Percentiles rank a stretch among this genome's conserved stretches.
These are phyloP conservation scores for Coemansia furcata DNA, from an alignment of 192 early-diverging fungal genomes.

Conservation along the genomic window DNA sequence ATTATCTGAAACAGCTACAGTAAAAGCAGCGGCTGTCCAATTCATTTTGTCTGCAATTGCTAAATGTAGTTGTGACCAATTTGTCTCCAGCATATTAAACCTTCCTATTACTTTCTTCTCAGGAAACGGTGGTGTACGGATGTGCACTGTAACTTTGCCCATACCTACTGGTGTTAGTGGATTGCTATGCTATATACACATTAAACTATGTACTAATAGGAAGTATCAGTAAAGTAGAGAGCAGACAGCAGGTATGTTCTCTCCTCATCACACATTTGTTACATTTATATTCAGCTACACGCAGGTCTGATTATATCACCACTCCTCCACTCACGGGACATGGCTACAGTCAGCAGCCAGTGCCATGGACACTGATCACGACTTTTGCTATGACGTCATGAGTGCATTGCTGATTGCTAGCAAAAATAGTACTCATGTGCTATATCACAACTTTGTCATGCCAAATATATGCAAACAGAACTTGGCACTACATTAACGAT, in stretches of 20 bases:
- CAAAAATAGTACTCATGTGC: neutral
- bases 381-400: neutral
- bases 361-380: neutral
- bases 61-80: neutral
- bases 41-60: neutral
- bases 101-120: neutral
- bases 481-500: too few species aligned
- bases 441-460: neutral
- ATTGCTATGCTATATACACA: neutral
- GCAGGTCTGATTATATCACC: neutral
- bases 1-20: neutral
- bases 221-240: neutral
- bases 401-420: neutral
- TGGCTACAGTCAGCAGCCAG: neutral
- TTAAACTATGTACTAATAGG: neutral
- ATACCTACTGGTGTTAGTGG: neutral
- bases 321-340: neutral
- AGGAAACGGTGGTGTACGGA: neutral
- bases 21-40: neutral
- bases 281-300: neutral
- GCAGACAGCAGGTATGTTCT: neutral
- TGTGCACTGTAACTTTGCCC: neutral
- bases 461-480: neutral
- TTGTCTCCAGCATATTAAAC: neutral
- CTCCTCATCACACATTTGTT: neutral